Percentiles rank a stretch among this genome's conserved stretches.
Evolutionary conservation across 371 early-diverging fungal species (phyloP).

Genomic region (Saksenaea vasiformis): DNA sequence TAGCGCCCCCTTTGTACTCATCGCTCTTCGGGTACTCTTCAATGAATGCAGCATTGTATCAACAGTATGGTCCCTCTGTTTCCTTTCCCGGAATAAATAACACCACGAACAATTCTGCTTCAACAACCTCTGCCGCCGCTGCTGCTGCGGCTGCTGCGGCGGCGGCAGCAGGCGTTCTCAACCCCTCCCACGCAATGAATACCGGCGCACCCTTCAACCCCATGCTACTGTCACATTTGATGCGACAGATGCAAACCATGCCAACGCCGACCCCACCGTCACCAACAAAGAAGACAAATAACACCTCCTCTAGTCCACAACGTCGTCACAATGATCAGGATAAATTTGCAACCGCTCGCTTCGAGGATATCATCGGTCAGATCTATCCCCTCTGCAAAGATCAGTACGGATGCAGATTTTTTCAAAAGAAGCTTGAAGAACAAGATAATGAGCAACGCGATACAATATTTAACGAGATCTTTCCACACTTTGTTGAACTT

Average conservation of each 20-base stretch:
- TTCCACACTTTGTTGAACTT: slow-evolving; percentile 74
- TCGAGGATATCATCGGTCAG: slow-evolving; percentile 74
- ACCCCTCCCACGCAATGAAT: slow-evolving; percentile 8
- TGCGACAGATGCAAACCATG: slow-evolving; percentile 22
- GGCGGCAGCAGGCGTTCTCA: slow-evolving; percentile 4
- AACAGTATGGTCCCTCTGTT: neutral
- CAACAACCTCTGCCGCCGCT: slow-evolving; percentile 9
- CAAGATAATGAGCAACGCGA: slow-evolving; percentile 59
- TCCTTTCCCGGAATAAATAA: slow-evolving; percentile 4
- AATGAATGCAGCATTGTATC: neutral
- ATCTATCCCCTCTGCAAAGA: slow-evolving; percentile 85
- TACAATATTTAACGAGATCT: slow-evolving; percentile 76
- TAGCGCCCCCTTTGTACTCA: slow-evolving; percentile 8
- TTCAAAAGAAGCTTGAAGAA: slow-evolving; percentile 87
- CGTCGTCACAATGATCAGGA: slow-evolving; percentile 42
- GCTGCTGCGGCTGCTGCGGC: slow-evolving; percentile 14
- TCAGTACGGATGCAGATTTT: slow-evolving; percentile 87
- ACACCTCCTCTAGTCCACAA: slow-evolving; percentile 5
- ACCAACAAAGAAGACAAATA: slow-evolving; percentile 5
- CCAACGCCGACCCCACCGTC: slow-evolving; percentile 18
- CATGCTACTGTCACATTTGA: slow-evolving; percentile 26
- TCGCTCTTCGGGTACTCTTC: slow-evolving; percentile 13
- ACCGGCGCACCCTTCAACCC: slow-evolving; percentile 19
- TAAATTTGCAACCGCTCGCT: slow-evolving; percentile 59
- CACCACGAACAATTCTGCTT: neutral